Percentiles rank a stretch among this genome's conserved stretches.
These are phyloP conservation scores for Trypanosoma scelopori DNA, from an alignment of 208 protist species.

Conservation along the genomic window DNA sequence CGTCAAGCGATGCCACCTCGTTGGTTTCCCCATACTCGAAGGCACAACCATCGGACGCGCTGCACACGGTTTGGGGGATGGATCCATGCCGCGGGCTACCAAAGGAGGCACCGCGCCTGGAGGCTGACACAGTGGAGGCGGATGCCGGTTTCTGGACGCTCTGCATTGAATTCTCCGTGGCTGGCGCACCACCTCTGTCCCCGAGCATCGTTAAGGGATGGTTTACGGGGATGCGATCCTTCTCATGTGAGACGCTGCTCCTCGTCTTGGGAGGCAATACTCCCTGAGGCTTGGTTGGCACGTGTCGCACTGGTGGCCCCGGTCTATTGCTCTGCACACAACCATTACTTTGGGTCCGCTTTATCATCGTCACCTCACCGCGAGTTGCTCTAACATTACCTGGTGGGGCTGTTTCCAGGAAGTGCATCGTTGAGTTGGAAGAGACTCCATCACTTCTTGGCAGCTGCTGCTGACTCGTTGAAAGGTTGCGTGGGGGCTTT, in stretches of 20 bases:
- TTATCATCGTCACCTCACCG: too few relatives aligned
- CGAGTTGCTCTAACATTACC: not conserved
- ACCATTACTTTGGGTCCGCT: not conserved
- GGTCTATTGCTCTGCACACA: constrained; percentile 4
- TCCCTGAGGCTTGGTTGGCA: constrained; percentile 15
- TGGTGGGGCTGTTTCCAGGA: constrained; percentile 5
- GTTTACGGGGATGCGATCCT: not conserved
- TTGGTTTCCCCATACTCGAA: not conserved
- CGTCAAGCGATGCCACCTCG: not conserved
- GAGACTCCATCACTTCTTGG: not conserved
- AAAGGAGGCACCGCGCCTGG: not conserved
- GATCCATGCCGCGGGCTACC: not conserved
- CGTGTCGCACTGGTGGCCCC: not conserved
- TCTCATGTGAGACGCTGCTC: not conserved
- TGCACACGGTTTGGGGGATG: not conserved
- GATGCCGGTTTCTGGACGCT: not conserved
- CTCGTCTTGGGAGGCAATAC: not conserved
- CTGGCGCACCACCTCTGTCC: not conserved
- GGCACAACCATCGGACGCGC: not conserved
- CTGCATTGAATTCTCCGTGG: not conserved
- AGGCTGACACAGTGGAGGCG: not conserved
- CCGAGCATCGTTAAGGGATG: not conserved
- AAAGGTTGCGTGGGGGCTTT: not conserved
- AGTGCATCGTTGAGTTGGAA: not conserved
- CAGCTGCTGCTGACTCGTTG: not conserved